phyloP scores from a whole-genome alignment of 2,329 filamentous ascomycete genomes.

The Coccinonectria pachysandricola region DNA sequence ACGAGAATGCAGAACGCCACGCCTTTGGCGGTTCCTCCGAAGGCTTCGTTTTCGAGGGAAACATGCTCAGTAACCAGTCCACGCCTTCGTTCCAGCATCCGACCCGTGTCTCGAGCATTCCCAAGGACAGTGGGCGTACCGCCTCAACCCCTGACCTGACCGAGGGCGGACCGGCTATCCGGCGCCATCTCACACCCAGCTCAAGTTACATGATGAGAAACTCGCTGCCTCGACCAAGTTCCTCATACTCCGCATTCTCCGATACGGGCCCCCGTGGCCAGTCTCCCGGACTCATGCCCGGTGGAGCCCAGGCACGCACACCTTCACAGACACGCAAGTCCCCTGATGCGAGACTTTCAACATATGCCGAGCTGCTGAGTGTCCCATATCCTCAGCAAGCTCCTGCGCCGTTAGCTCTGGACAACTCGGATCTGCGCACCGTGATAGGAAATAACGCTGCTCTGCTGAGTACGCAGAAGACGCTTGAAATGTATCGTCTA shows the following conservation, averaged over 20 bases:
- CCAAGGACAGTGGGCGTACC: constrained; percentile 31
- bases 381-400: constrained; percentile 71
- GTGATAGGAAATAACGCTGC: constrained; percentile 84
- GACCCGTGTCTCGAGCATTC: constrained; percentile 31
- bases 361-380: constrained; percentile 52
- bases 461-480: constrained; percentile 82
- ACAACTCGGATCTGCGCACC: constrained; percentile 71
- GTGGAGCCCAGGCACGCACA: constrained; percentile 33
- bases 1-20: constrained; percentile 36
- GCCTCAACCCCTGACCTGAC: constrained; percentile 41
- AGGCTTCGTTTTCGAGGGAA: constrained; percentile 40
- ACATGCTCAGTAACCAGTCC: constrained; percentile 29
- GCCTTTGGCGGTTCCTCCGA: constrained; percentile 36
- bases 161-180: constrained; percentile 41
- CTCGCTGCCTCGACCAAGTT: constrained; percentile 59
- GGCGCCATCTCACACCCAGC: constrained; percentile 53
- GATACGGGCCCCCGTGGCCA: constrained; percentile 57
- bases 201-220: constrained; percentile 44
- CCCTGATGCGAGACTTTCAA: constrained; percentile 41
- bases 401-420: constrained; percentile 56
- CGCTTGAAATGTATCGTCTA: constrained; percentile 91
- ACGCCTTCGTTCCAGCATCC: constrained; percentile 51
- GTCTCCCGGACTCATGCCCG: constrained; percentile 39
- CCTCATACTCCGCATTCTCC: constrained; percentile 64
- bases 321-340: constrained; percentile 45